Conservation (phyloP, 768 basidiomycete species). For the Suillus luteus region DNA sequence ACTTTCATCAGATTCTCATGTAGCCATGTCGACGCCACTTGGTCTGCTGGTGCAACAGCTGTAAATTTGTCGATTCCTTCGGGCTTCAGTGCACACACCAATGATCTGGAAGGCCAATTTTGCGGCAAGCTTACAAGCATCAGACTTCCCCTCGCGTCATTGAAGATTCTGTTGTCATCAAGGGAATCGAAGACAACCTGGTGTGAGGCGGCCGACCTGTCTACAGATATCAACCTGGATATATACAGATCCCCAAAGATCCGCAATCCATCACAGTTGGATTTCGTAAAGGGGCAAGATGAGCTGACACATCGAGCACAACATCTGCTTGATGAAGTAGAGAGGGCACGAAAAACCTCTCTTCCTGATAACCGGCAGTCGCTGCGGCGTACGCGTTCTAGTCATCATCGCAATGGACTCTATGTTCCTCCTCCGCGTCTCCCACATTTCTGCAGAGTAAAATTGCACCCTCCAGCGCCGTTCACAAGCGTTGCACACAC, state of each 20-base stretch:
- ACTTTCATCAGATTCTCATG: conserved; percentile 80
- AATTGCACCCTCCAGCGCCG: conserved; percentile 13
- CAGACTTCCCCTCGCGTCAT: conserved; percentile 49
- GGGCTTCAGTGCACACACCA: conserved; percentile 69
- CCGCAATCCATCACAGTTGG: conserved; percentile 55
- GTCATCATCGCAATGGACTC: conserved; percentile 48
- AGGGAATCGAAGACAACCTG: conserved; percentile 48
- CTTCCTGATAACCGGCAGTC: not conserved
- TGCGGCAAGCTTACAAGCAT: conserved; percentile 68
- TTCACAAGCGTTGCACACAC: conserved; percentile 8
- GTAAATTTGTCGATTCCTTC: conserved; percentile 53
- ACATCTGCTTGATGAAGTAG: conserved; percentile 46
- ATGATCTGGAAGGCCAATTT: conserved; percentile 70
- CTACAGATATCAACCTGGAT: conserved; percentile 62
- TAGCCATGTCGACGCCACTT: conserved; percentile 53
- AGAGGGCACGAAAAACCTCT: conserved; percentile 20
- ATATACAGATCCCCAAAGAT: conserved; percentile 64
- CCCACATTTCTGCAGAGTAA: conserved; percentile 25
- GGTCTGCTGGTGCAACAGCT: conserved; percentile 55
- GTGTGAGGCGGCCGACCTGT: conserved; percentile 63
- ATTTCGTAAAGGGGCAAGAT: conserved; percentile 76
- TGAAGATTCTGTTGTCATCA: conserved; percentile 53
- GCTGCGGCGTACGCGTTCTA: conserved; percentile 11
- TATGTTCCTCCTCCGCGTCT: conserved; percentile 46
- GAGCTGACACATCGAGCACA: conserved; percentile 61